Conservation (phyloP, 2,329 filamentous ascomycete genomes). For the Trichophaea hybrida region DNA sequence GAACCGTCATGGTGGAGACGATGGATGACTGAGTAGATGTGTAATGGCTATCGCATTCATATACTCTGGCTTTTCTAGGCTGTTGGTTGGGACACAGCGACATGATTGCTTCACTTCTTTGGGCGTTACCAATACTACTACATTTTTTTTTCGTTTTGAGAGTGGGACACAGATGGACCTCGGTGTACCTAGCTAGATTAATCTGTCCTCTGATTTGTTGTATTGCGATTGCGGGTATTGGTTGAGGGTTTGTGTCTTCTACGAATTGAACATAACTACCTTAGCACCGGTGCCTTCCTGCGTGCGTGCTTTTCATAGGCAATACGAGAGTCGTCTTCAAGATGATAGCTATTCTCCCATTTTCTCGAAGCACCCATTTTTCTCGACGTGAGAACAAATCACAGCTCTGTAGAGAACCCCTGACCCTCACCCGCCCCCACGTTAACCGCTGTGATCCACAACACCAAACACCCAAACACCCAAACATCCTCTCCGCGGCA, state of each 20-base stretch:
- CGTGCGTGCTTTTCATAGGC: too few relatives aligned
- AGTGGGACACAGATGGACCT: background rate
- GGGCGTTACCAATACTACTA: background rate
- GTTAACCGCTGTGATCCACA: background rate
- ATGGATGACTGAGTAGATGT: slow-evolving; percentile 39
- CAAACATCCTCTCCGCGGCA: background rate
- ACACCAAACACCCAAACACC: background rate
- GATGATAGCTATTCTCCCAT: too few relatives aligned
- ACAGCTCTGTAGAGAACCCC: background rate
- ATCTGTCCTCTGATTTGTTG: background rate
- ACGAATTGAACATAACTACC: too few relatives aligned
- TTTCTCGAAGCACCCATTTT: too few relatives aligned
- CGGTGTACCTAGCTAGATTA: background rate
- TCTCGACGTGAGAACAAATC: background rate
- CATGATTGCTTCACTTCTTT: too few relatives aligned
- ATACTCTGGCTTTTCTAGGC: background rate
- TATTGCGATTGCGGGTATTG: too few relatives aligned
- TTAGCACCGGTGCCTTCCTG: too few relatives aligned
- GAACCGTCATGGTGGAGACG: slow-evolving; percentile 91
- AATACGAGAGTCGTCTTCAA: too few relatives aligned
- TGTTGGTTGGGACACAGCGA: background rate
- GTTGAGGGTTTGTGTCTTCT: too few relatives aligned
- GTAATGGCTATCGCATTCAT: background rate
- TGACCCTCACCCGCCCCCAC: background rate
- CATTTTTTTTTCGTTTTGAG: background rate